Evolutionary conservation across 257 asterid genomes (phyloP).

Genomic region (Rehmannia glutinosa): DNA sequence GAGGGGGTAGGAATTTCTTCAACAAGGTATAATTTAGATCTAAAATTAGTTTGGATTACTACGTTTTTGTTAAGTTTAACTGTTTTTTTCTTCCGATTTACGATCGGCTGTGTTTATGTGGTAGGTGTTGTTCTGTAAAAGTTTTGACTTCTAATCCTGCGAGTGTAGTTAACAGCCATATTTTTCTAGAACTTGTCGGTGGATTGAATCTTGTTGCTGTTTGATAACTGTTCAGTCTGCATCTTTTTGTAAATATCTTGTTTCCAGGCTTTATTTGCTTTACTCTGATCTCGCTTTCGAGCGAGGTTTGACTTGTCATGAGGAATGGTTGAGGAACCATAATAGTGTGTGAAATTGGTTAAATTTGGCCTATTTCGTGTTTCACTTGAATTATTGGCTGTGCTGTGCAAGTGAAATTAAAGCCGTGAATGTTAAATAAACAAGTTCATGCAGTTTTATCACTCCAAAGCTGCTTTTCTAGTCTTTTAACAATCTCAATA

Average conservation of each 20-base stretch:
- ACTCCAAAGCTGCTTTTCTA: background rate
- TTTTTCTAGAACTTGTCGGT: conserved; percentile 6
- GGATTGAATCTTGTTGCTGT: background rate
- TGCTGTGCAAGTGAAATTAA: background rate
- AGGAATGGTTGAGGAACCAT: background rate
- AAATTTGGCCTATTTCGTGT: background rate
- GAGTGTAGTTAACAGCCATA: background rate
- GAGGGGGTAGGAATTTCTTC: conserved; percentile 39
- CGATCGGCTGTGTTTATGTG: background rate
- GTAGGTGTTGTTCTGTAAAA: background rate
- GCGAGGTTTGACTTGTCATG: background rate
- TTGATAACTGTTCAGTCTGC: background rate
- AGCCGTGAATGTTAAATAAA: background rate
- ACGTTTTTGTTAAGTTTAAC: background rate
- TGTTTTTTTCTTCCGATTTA: background rate
- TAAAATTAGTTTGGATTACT: background rate
- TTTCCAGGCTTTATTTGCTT: background rate
- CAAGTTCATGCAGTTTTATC: background rate
- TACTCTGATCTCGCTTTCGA: background rate
- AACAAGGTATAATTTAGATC: conserved; percentile 34
- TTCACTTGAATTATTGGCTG: background rate
- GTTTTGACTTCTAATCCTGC: background rate
- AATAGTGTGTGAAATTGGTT: background rate
- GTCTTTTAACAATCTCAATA: background rate
- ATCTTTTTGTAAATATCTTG: background rate